phyloP scores from a whole-genome alignment of 768 basidiomycete genomes.

The Leucocoprinus leucothites region DNA sequence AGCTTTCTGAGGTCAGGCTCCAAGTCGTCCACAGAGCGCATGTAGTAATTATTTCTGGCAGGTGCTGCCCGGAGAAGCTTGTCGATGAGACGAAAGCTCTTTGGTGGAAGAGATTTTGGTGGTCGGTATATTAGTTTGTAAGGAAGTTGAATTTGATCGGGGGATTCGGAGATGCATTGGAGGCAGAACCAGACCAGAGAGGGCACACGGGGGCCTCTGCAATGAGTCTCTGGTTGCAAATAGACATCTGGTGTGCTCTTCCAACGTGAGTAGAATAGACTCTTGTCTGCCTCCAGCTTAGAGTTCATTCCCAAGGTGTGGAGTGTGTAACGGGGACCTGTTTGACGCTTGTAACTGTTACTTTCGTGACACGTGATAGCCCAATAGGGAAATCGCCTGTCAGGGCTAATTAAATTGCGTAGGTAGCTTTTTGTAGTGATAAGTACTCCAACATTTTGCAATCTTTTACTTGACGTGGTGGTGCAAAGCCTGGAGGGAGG shows the following conservation, averaged over 20 bases:
- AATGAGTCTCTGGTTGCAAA: slow-evolving; percentile 21
- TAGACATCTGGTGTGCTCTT: slow-evolving; percentile 10
- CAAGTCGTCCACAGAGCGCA: slow-evolving; percentile 20
- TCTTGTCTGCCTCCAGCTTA: slow-evolving; percentile 10
- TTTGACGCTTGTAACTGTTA: too few species aligned
- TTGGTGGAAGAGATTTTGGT: neutral
- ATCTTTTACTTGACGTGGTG: too few species aligned
- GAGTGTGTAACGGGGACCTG: too few species aligned
- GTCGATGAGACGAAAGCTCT: neutral
- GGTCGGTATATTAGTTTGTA: slow-evolving; percentile 34
- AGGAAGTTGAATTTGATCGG: slow-evolving; percentile 41
- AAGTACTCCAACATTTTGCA: too few species aligned
- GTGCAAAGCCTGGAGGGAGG: too few species aligned
- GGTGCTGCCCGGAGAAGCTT: neutral
- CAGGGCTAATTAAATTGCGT: too few species aligned
- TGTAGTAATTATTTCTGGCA: neutral
- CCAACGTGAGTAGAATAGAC: slow-evolving; percentile 17
- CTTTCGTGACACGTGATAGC: too few species aligned
- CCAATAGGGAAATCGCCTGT: too few species aligned
- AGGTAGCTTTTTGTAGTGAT: too few species aligned
- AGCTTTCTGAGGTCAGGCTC: slow-evolving; percentile 30
- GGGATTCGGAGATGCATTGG: slow-evolving; percentile 34
- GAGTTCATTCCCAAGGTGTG: too few species aligned
- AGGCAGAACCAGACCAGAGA: slow-evolving; percentile 55
- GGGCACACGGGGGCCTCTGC: slow-evolving; percentile 32